Evolutionary conservation across 2,329 filamentous ascomycete species (phyloP), one percentile per base, ranked within the genome.

Genomic region (Pseudogymnoascus sp.): DNA sequence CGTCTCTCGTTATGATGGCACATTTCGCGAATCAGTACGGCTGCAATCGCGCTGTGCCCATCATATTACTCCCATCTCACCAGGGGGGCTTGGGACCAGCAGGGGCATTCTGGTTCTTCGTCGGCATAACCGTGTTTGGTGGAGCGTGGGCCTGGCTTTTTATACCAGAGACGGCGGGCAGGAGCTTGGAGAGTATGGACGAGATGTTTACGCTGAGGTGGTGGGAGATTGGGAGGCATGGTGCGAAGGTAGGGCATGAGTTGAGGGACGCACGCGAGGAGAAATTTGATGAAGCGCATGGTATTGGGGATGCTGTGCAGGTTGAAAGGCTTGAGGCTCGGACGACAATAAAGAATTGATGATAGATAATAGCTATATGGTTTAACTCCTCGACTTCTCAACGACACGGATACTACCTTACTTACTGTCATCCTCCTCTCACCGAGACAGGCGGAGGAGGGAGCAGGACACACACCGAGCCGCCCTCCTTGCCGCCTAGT

Each of bases 1-100:
- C 86, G 0, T 88, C 84, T 0, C 79, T 88, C 70, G 83, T 86
- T 54, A 91, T 91, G 89, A 88, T 84, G 0, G 80, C 91, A 62
- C 88, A 91, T 73, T 91, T 91, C 69, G 86, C 81, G 62, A 90
- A 90, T 72, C 87, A 91, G 73, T 91, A 90, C 70, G 89, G 88
- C 30, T 91, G 89, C 75, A 81, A 84, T 1, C 85, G 88, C 37
- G 87, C 89, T 0, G 85, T 91, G 0, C 89, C 88, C 1, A 82
- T 84, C 65, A 90, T 91, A 87, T 81, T 92, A 41, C 77, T 91
- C 0, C 65, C 75, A 0, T 63, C 60, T 8, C 38, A 34, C 0
- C 37, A 76, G 1, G 80, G 80, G 2, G 81, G 81, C 1, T 79
- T 84, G 63, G 77, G 72, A 11, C 78, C 79, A 41, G 69, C 11